These are phyloP conservation scores for Trichocladium uniseriatum DNA, from an alignment of 495 filamentous ascomycete genomes.

Conservation along the genomic window DNA sequence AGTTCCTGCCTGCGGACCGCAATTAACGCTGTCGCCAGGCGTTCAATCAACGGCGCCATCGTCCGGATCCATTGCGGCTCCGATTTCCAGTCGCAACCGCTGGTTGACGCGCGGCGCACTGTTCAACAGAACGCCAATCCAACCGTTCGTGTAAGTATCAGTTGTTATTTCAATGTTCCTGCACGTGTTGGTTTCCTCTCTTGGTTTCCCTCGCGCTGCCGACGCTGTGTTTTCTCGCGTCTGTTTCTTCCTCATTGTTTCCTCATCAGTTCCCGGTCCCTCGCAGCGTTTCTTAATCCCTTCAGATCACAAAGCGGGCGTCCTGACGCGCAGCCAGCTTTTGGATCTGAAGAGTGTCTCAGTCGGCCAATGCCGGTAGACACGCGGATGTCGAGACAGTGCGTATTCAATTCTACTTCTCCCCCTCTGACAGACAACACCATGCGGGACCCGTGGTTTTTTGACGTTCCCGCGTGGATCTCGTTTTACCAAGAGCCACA, in stretches of 20 bases:
- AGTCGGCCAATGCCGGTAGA: background rate
- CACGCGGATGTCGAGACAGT: slow-evolving; percentile 12
- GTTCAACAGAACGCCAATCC: slow-evolving; percentile 13
- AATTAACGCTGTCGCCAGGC: slow-evolving; percentile 29
- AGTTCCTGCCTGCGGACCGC: slow-evolving; percentile 38
- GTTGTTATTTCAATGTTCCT: too few species aligned
- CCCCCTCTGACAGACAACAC: slow-evolving; percentile 5
- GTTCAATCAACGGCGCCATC: slow-evolving; percentile 30
- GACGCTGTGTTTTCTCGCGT: slow-evolving; percentile 3
- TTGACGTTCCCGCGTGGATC: too few species aligned
- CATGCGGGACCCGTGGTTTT: too few species aligned
- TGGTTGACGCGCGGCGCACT: slow-evolving; percentile 3
- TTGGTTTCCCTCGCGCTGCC: too few species aligned
- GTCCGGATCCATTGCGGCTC: slow-evolving; percentile 17
- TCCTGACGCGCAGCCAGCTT: slow-evolving; percentile 2
- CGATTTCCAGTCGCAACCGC: slow-evolving; percentile 3
- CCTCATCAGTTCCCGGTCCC: too few species aligned
- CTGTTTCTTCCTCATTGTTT: too few species aligned
- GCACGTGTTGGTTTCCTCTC: too few species aligned
- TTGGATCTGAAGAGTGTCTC: background rate
- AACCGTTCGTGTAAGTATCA: slow-evolving; percentile 21
- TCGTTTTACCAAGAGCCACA: background rate
- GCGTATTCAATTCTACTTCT: slow-evolving; percentile 15
- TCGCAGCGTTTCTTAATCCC: background rate
- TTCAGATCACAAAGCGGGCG: background rate